Evolutionary conservation across 2,329 filamentous ascomycete genomes (phyloP).

Genomic region (Calonectria hongkongensis): DNA sequence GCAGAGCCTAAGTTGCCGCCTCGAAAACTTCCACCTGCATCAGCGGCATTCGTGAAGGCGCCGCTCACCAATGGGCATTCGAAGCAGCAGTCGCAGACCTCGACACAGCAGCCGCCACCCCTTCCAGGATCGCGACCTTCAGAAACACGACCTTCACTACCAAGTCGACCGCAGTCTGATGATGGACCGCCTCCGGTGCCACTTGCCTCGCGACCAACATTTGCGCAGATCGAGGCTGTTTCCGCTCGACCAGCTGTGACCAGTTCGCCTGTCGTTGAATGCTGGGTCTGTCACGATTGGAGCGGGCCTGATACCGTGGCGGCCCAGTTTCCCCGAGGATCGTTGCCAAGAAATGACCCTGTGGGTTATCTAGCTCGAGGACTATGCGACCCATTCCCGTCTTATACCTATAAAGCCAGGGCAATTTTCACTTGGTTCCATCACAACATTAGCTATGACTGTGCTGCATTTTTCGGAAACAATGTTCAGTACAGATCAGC

Average conservation of each 20-base stretch:
- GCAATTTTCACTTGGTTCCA: conserved; percentile 97
- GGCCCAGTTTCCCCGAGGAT: conserved; percentile 82
- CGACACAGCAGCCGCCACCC: conserved; percentile 38
- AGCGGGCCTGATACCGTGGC: conserved; percentile 87
- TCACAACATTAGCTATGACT: conserved; percentile 93
- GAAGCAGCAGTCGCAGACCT: conserved; percentile 35
- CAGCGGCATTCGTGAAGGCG: conserved; percentile 43
- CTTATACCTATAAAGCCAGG: conserved; percentile 91
- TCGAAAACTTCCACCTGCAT: conserved; percentile 46
- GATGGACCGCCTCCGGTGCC: conserved; percentile 72
- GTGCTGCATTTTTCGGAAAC: conserved; percentile 84
- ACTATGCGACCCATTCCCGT: conserved; percentile 87
- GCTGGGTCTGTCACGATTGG: conserved; percentile 91
- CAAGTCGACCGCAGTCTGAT: conserved; percentile 45
- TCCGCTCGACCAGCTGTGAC: conserved; percentile 57
- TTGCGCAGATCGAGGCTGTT: conserved; percentile 69
- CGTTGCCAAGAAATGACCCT: conserved; percentile 79
- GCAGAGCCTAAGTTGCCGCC: conserved; percentile 39
- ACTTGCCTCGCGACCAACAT: conserved; percentile 70
- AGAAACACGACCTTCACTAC: conserved; percentile 43
- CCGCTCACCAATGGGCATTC: conserved; percentile 44
- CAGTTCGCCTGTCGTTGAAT: conserved; percentile 64
- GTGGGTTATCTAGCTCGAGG: conserved; percentile 85
- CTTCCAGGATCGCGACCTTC: conserved; percentile 44
- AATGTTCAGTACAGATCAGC: conserved; percentile 81